A percentile compares a stretch with the other conserved stretches of the same genome.
phyloP scores from a whole-genome alignment of 106 monocot genomes.

The Acorus calamus region DNA sequence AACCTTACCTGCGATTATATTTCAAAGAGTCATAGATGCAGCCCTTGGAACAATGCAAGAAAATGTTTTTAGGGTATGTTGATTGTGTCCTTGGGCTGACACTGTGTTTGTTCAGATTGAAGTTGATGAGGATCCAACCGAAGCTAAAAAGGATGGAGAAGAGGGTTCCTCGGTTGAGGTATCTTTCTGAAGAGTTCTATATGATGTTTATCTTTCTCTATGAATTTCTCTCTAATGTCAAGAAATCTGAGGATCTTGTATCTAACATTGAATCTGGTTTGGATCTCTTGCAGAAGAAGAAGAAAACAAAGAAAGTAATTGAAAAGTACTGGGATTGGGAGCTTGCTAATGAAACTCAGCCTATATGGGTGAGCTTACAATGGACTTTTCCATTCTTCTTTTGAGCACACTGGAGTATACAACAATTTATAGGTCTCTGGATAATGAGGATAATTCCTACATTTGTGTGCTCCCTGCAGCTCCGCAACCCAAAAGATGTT shows the following conservation, averaged over 20 bases:
- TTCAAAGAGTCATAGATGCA: too few species aligned
- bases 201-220: background rate
- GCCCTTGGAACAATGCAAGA: background rate
- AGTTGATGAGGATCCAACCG: constrained; percentile 82
- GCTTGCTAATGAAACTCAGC: constrained; percentile 88
- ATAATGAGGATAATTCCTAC: background rate
- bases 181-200: background rate
- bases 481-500: constrained; percentile 92
- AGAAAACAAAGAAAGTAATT: constrained; percentile 88
- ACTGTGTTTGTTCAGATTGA: constrained; percentile 47
- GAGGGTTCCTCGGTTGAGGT: constrained; percentile 56
- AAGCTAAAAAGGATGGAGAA: constrained; percentile 56
- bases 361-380: constrained; percentile 72
- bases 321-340: constrained; percentile 99
- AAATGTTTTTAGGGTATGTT: background rate
- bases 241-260: background rate
- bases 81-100: background rate
- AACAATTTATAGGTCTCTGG: background rate
- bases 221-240: background rate
- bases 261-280: background rate
- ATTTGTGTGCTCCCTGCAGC: constrained; percentile 27
- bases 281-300: constrained; percentile 52
- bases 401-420: background rate
- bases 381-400: background rate
- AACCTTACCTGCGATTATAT: too few species aligned